Base-by-base conservation (phyloP, 306 rosid genomes). In the Rosa persica region DNA sequence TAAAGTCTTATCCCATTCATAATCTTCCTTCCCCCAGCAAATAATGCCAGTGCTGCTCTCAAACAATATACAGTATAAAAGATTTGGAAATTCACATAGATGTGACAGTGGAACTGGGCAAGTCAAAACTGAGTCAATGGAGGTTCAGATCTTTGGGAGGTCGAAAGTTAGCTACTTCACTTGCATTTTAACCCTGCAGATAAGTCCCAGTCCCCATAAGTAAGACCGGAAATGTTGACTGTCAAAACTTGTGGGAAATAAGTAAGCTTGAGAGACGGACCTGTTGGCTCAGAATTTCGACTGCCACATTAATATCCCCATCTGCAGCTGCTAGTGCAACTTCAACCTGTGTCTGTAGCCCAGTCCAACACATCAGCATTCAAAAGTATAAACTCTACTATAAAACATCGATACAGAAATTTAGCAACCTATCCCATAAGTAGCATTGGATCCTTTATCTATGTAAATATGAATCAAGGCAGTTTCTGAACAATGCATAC, bases 311-410 rank as follows among this genome's bases (percentile, higher is more conserved):
- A 77, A 95, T 84, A 86, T 95, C 96, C 42, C 98, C 97, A 68
- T 95, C 98, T 27, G 98, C 98, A n/a, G 98, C 98, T 55, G 93
- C 97, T 47, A 95, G 84, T 5, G 98, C 97, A 76, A 95, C 98
- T 84, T 95, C 98, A 73, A 95, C 98, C 82, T 95, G 98, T 15
- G 98, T 95, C 98, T 95, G 96, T 73, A 86, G 80, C 51, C 72
- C 40, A 83, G 42, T 71, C 74, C 43, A 83, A 72, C 58, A 83
- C 36, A 75, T 74, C 76, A 43, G 82, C 78, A 76, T 72, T 62
- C 19, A 75, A 15, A 16, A 74, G 25, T 30, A 13, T 74, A 9
- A 8, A 58, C 39, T 58, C 3, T 58, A 36, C 78, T 23, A 19
- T 15, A 34, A 38, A 30, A 65, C 70, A 65, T 34, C 46, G 69